Conservation (phyloP, 306 rosid species). For the Coriaria nepalensis region DNA sequence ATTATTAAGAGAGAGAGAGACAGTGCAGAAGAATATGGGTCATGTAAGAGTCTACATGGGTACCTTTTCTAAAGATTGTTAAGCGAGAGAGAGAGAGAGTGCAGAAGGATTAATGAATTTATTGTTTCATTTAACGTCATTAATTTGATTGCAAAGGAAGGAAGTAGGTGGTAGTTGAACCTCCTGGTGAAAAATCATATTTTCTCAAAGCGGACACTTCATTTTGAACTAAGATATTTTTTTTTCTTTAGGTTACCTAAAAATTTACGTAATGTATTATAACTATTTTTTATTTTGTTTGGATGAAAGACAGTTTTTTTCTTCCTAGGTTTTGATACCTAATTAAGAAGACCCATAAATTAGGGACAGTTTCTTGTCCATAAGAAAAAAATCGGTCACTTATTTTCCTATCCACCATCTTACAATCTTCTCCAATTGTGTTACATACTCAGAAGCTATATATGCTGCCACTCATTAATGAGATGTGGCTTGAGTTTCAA, state of each 20-base stretch:
- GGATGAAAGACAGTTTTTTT: not conserved
- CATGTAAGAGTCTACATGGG: too few species aligned
- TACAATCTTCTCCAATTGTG: conserved; percentile 1
- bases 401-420: not conserved
- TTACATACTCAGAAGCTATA: too few species aligned
- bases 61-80: not conserved
- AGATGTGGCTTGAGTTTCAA: too few species aligned
- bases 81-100: conserved; percentile 8
- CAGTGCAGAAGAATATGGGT: too few species aligned
- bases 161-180: conserved; percentile 93
- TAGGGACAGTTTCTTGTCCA: not conserved
- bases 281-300: too few species aligned
- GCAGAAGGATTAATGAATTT: conserved; percentile 26
- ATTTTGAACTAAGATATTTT: conserved; percentile 12
- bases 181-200: conserved; percentile 22
- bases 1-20: conserved; percentile 5
- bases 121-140: conserved; percentile 53
- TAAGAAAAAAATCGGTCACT: not conserved
- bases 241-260: not conserved
- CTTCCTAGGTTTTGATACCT: not conserved
- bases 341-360: not conserved
- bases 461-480: too few species aligned
- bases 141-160: conserved; percentile 50
- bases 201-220: conserved; percentile 6
- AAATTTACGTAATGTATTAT: not conserved